Percentiles rank a stretch among this genome's conserved stretches.
Evolutionary conservation across 2,329 filamentous ascomycete genomes (phyloP).

Genomic region (Xylaria sp.): DNA sequence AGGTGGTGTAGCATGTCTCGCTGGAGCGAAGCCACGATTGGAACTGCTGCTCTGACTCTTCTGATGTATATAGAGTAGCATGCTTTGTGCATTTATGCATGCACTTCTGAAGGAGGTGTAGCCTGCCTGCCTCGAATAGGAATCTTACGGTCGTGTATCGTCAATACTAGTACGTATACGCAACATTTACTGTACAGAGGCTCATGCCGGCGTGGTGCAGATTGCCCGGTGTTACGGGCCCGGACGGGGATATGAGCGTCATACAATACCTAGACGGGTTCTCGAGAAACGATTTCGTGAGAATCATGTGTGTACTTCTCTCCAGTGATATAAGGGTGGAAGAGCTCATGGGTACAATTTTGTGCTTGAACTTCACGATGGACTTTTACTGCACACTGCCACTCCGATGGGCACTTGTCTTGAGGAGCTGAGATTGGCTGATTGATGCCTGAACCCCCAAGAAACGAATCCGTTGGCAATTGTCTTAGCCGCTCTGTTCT

Average conservation of each 20-base stretch:
- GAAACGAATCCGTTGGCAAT: constrained; percentile 15
- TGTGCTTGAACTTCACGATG: constrained; percentile 7
- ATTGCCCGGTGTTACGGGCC: constrained; percentile 15
- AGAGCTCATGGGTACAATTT: constrained; percentile 3
- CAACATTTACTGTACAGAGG: constrained; percentile 18
- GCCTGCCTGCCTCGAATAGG: constrained; percentile 33
- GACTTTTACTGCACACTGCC: constrained; percentile 13
- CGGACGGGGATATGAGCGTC: constrained; percentile 11
- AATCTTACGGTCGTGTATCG: constrained; percentile 31
- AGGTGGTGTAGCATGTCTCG: constrained; percentile 34
- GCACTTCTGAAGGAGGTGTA: constrained; percentile 25
- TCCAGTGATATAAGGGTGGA: not conserved
- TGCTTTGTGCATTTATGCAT: constrained; percentile 32
- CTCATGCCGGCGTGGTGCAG: constrained; percentile 24
- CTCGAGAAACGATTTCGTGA: not conserved
- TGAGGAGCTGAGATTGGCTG: constrained; percentile 8
- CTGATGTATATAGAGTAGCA: constrained; percentile 22
- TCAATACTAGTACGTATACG: constrained; percentile 6
- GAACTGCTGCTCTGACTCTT: constrained; percentile 31
- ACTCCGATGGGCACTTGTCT: constrained; percentile 14
- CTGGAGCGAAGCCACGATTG: constrained; percentile 36
- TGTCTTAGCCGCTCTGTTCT: constrained; percentile 4
- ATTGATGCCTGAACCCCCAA: constrained; percentile 34
- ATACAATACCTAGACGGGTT: not conserved
- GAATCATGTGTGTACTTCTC: constrained; percentile 11